phyloP scores from a whole-genome alignment of 768 basidiomycete species.

The Tulasnella sp. region DNA sequence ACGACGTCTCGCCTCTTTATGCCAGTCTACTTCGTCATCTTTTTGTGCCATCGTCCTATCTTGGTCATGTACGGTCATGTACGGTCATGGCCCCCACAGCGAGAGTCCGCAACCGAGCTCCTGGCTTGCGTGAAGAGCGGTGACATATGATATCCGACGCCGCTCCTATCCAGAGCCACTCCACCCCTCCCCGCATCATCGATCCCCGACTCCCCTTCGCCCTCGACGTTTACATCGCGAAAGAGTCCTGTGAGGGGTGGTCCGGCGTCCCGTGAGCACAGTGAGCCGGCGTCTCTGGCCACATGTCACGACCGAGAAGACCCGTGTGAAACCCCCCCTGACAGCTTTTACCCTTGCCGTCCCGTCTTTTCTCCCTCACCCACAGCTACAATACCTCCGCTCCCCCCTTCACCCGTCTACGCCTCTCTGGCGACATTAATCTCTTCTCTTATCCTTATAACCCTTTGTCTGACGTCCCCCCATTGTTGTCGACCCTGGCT shows the following conservation, averaged over 20 bases:
- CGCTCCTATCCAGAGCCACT: background rate
- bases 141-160: background rate
- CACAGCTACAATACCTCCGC: background rate
- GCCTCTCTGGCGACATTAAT: background rate
- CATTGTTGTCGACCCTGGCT: background rate
- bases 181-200: background rate
- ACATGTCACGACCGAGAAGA: background rate
- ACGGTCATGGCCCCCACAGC: too few species aligned
- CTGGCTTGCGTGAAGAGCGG: background rate
- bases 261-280: slow-evolving; percentile 1
- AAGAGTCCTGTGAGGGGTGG: background rate
- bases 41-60: background rate
- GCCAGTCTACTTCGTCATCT: background rate
- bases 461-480: background rate
- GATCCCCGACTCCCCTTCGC: background rate
- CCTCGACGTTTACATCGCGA: background rate
- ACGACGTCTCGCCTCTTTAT: background rate
- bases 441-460: background rate
- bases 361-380: background rate
- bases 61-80: background rate
- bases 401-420: background rate
- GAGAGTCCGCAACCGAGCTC: background rate
- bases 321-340: slow-evolving; percentile 4
- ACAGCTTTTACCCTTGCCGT: background rate
- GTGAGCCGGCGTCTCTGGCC: background rate